Evolutionary conservation across 768 basidiomycete genomes (phyloP).

Genomic region (Boletus fagicola): DNA sequence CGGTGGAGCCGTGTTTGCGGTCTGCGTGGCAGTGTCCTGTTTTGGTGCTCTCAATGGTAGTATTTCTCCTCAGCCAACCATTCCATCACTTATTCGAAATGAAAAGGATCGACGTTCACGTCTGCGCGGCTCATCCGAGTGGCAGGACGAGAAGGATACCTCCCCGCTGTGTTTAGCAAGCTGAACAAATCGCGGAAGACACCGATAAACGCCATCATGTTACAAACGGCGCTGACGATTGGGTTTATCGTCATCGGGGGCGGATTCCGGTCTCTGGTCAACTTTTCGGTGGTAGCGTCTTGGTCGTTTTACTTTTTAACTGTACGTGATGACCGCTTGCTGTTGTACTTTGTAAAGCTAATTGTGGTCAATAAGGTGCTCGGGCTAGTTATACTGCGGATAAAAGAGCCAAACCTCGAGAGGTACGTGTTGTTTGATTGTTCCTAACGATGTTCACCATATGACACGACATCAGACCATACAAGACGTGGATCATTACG

Average conservation of each 20-base stretch:
- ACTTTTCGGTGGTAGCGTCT: constrained; percentile 83
- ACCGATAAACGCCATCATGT: constrained; percentile 81
- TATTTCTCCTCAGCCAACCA: constrained; percentile 6
- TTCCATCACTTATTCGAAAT: constrained; percentile 6
- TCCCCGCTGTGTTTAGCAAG: constrained; percentile 80
- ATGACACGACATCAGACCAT: constrained; percentile 57
- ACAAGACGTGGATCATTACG: constrained; percentile 88
- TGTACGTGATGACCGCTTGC: constrained; percentile 40
- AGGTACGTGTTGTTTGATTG: constrained; percentile 42
- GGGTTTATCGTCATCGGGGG: constrained; percentile 83
- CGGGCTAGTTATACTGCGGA: constrained; percentile 80
- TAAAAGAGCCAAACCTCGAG: constrained; percentile 88
- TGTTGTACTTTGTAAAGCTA: background rate
- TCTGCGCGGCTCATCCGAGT: constrained; percentile 84
- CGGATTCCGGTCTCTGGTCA: constrained; percentile 84
- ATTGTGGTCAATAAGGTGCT: constrained; percentile 55
- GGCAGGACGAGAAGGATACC: constrained; percentile 83
- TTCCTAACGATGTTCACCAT: background rate
- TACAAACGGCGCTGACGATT: constrained; percentile 74
- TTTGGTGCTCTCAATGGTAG: constrained; percentile 91
- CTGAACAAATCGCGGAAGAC: constrained; percentile 75
- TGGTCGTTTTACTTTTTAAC: constrained; percentile 90
- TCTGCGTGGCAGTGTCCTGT: constrained; percentile 91
- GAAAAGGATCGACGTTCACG: constrained; percentile 66
- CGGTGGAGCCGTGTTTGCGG: constrained; percentile 86